phyloP scores from a whole-genome alignment of 1,284 basidiomycete species.

The Sanghuangporus weigelae region DNA sequence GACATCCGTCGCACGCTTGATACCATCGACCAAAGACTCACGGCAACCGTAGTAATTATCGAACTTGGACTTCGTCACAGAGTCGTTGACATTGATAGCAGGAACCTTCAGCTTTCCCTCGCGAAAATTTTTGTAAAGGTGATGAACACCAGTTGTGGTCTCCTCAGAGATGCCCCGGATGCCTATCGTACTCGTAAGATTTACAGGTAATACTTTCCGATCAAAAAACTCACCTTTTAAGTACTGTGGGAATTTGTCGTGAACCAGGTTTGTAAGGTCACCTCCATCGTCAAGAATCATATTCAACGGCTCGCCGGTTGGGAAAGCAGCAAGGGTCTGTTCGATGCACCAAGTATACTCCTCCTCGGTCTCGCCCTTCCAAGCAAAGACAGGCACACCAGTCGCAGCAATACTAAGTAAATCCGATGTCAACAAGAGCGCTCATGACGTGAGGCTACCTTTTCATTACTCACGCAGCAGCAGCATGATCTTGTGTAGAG shows the following conservation, averaged over 20 bases:
- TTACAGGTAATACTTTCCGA: slow-evolving; percentile 5
- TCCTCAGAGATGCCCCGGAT: slow-evolving; percentile 97
- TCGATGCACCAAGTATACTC: slow-evolving; percentile 99
- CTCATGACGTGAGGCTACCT: neutral
- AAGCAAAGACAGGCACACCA: slow-evolving; percentile 97
- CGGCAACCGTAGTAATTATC: slow-evolving; percentile 97
- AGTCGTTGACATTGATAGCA: slow-evolving; percentile 99
- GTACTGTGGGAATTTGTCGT: slow-evolving; percentile 94
- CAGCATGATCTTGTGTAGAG: slow-evolving; percentile 99
- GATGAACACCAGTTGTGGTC: slow-evolving; percentile 99
- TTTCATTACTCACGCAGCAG: slow-evolving; percentile 73
- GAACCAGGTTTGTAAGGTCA: slow-evolving; percentile 92
- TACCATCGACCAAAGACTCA: slow-evolving; percentile 99
- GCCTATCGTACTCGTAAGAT: slow-evolving; percentile 36
- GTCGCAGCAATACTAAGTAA: slow-evolving; percentile 84
- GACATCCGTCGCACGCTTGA: slow-evolving; percentile 99
- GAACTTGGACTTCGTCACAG: slow-evolving; percentile 99
- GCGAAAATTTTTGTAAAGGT: slow-evolving; percentile 96
- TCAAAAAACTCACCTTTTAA: slow-evolving; percentile 49
- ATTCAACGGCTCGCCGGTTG: slow-evolving; percentile 81
- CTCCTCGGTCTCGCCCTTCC: slow-evolving; percentile 99
- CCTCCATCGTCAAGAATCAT: slow-evolving; percentile 99
- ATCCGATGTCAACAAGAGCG: neutral
- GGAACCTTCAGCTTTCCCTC: slow-evolving; percentile 96
- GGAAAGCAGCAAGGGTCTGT: slow-evolving; percentile 86